phyloP scores from a whole-genome alignment of 148 eudicot species.

The Vaccinium vitisidaea region DNA sequence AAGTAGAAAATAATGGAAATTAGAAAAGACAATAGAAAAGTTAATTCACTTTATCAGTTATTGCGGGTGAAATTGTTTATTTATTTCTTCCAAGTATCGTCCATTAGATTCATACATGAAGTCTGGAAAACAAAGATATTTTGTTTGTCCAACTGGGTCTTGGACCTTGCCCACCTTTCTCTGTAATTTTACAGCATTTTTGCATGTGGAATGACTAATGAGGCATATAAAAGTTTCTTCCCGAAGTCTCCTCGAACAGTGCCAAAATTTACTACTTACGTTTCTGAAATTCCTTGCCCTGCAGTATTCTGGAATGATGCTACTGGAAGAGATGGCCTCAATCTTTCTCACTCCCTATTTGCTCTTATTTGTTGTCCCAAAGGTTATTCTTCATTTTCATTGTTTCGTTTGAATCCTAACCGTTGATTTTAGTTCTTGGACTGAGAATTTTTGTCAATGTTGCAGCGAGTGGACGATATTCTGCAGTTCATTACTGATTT shows the following conservation, averaged over 20 bases:
- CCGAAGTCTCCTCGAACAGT: neutral
- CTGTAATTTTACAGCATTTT: neutral
- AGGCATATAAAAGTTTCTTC: neutral
- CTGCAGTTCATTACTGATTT: constrained; percentile 79
- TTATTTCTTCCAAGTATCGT: neutral
- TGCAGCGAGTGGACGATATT: constrained; percentile 80
- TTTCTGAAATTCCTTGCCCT: constrained; percentile 13
- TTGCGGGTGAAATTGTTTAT: neutral
- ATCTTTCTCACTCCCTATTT: constrained; percentile 90
- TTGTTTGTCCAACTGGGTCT: neutral
- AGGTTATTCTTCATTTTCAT: constrained; percentile 44
- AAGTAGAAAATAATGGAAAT: neutral
- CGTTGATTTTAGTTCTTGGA: constrained; percentile 9
- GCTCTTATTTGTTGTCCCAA: constrained; percentile 81
- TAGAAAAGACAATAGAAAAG: neutral
- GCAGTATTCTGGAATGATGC: constrained; percentile 96
- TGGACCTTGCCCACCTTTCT: neutral
- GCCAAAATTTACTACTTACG: neutral
- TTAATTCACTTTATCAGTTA: neutral
- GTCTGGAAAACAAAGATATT: neutral
- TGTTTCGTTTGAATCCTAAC: neutral
- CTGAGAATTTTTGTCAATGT: constrained; percentile 20
- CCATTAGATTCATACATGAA: neutral
- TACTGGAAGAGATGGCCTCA: constrained; percentile 95
- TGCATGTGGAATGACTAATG: neutral